These are phyloP conservation scores for Odontarrhena argentea DNA, from an alignment of 345 rosid genomes.

Conservation along the genomic window DNA sequence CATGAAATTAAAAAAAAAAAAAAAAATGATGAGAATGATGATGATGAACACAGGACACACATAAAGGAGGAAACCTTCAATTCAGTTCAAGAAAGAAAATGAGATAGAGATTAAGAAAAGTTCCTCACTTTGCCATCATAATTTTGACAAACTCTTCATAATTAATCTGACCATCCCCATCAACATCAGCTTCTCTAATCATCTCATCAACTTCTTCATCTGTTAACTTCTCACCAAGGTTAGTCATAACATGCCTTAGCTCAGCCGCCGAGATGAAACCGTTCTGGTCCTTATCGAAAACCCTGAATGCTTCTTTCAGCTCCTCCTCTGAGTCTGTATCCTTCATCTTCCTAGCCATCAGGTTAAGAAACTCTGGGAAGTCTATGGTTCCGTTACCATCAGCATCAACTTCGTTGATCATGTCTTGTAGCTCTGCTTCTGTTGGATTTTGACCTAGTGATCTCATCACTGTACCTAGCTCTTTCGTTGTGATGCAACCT, in stretches of 20 bases:
- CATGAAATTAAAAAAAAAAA: not conserved
- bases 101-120: not conserved
- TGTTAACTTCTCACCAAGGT: conserved; percentile 54
- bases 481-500: conserved; percentile 48
- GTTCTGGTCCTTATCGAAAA: conserved; percentile 45
- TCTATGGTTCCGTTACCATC: conserved; percentile 62
- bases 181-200: conserved; percentile 46
- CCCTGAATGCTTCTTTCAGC: conserved; percentile 45
- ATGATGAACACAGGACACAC: conserved; percentile 19
- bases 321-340: conserved; percentile 53
- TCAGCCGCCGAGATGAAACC: conserved; percentile 50
- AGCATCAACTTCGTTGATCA: conserved; percentile 57
- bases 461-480: conserved; percentile 48
- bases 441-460: conserved; percentile 46
- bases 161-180: conserved; percentile 48
- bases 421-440: conserved; percentile 45
- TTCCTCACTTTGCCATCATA: conserved; percentile 49
- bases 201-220: conserved; percentile 58
- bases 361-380: conserved; percentile 58
- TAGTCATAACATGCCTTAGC: conserved; percentile 59
- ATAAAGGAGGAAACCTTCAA: not conserved
- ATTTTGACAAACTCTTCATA: conserved; percentile 48
- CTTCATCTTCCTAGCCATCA: conserved; percentile 60
- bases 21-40: not conserved
- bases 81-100: not conserved